These are phyloP conservation scores for Daldinia bambusicola DNA, from an alignment of 495 filamentous ascomycete genomes.

Conservation along the genomic window DNA sequence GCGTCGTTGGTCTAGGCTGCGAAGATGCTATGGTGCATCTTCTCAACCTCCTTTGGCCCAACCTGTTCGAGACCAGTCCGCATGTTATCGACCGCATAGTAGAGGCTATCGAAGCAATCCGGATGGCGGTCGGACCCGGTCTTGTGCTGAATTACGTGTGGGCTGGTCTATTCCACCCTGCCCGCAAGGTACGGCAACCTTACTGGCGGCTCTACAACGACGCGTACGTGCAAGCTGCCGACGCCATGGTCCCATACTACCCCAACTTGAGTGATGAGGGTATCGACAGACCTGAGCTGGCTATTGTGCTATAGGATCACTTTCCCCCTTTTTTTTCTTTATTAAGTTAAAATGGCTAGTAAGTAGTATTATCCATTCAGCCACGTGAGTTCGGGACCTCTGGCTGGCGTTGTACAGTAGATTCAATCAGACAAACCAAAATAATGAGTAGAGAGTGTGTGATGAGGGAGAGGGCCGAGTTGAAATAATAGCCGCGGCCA, in stretches of 20 bases:
- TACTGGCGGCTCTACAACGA: conserved; percentile 98
- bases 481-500: neutral
- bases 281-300: conserved; percentile 78
- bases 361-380: conserved; percentile 11
- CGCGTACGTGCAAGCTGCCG: conserved; percentile 92
- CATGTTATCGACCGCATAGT: conserved; percentile 99
- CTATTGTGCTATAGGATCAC: conserved; percentile 77
- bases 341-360: conserved; percentile 1
- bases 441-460: conserved; percentile 8
- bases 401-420: conserved; percentile 34
- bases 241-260: conserved; percentile 96
- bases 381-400: conserved; percentile 12
- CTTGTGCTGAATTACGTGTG: conserved; percentile 96
- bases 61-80: conserved; percentile 97
- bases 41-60: conserved; percentile 94
- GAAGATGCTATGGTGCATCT: conserved; percentile 99
- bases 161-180: conserved; percentile 97
- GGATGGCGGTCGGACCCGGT: conserved; percentile 92
- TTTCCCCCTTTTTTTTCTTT: neutral
- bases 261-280: conserved; percentile 82
- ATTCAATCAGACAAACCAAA: conserved; percentile 10
- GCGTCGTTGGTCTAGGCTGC: conserved; percentile 95
- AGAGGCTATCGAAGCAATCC: conserved; percentile 95
- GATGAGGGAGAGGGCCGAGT: neutral
- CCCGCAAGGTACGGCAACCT: conserved; percentile 88